phyloP scores from a whole-genome alignment of 1,139 yeast species.

The Pneumocystis wakefieldiae region DNA sequence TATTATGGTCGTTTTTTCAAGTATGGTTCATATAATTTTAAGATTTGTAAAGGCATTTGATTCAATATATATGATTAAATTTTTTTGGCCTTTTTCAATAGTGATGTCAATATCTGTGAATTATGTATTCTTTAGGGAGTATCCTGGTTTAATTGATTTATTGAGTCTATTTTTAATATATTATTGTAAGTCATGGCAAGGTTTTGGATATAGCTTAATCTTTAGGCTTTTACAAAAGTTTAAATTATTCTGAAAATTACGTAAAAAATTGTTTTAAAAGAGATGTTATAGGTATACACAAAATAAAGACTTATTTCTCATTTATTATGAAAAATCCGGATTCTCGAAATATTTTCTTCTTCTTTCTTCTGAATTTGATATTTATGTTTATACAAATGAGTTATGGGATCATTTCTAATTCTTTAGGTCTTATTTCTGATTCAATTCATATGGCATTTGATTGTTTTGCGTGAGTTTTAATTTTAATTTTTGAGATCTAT shows the following conservation, averaged over 20 bases:
- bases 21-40: not conserved
- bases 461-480: slow-evolving; percentile 8
- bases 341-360: slow-evolving; percentile 78
- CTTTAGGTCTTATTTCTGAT: slow-evolving; percentile 80
- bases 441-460: slow-evolving; percentile 93
- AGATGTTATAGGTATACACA: not conserved
- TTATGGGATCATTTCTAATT: slow-evolving; percentile 82
- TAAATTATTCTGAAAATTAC: not conserved
- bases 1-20: not conserved
- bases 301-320: not conserved
- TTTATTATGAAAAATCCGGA: slow-evolving; percentile 40
- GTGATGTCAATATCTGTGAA: not conserved
- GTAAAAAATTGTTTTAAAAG: not conserved
- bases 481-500: not conserved
- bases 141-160: not conserved
- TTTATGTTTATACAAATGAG: slow-evolving; percentile 89
- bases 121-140: not conserved
- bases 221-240: not conserved
- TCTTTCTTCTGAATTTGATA: slow-evolving; percentile 65
- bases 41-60: not conserved
- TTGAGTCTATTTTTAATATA: not conserved
- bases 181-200: not conserved
- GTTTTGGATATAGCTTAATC: not conserved
- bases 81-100: not conserved
- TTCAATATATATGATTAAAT: not conserved